Conservation (phyloP, 345 rosid genomes). For the Turritis glabra region DNA sequence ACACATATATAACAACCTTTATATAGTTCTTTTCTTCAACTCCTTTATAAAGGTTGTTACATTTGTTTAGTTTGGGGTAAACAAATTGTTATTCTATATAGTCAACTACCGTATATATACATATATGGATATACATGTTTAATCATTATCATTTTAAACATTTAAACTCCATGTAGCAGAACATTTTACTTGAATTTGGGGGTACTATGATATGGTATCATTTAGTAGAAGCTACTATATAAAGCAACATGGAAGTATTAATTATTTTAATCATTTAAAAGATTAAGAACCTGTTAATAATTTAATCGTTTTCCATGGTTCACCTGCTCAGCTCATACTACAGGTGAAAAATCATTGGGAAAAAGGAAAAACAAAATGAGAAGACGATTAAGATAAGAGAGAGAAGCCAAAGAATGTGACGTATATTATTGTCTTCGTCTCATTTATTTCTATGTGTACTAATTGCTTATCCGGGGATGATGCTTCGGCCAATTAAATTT, state of each 20-base stretch:
- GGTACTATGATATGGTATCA: neutral
- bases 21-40: too few relatives aligned
- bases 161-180: neutral
- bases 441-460: conserved; percentile 4
- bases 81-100: neutral
- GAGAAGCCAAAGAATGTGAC: neutral
- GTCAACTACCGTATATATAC: too few relatives aligned
- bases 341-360: neutral
- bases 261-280: neutral
- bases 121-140: too few relatives aligned
- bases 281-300: neutral
- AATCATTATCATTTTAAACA: neutral
- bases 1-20: neutral
- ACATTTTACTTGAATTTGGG: neutral
- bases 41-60: too few relatives aligned
- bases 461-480: conserved; percentile 10
- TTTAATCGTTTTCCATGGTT: neutral
- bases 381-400: neutral
- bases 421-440: conserved; percentile 24
- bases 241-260: neutral
- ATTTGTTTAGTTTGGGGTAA: neutral
- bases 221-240: neutral
- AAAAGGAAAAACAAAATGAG: neutral
- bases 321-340: neutral
- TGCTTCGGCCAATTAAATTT: neutral